Conservation (phyloP, 495 filamentous ascomycete genomes). For the Cercophora newfieldiana region DNA sequence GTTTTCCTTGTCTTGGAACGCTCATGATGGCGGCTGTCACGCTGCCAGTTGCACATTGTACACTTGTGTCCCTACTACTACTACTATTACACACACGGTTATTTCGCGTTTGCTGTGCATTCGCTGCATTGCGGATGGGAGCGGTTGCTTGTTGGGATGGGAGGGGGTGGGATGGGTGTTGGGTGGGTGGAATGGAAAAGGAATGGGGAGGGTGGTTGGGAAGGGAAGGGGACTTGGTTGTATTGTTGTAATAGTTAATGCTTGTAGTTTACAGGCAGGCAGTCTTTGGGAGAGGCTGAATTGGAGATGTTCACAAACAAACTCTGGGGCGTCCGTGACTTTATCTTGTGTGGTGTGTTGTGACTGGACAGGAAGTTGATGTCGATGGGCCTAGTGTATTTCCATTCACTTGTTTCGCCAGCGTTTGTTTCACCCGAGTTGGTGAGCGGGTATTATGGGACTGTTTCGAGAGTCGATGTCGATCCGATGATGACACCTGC, state of each 20-base stretch:
- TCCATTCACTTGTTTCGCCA: neutral
- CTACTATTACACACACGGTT: neutral
- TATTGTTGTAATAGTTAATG: slow-evolving; percentile 18
- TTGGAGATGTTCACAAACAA: slow-evolving; percentile 3
- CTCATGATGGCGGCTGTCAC: too few species aligned
- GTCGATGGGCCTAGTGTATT: too few species aligned
- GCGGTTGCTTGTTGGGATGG: neutral
- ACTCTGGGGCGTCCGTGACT: neutral
- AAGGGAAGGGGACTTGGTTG: neutral
- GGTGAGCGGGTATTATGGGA: neutral
- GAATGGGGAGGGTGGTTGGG: neutral
- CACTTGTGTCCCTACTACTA: neutral
- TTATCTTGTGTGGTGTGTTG: neutral
- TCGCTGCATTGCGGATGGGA: slow-evolving; percentile 1
- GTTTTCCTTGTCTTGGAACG: neutral
- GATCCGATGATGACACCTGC: neutral
- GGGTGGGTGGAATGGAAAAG: neutral
- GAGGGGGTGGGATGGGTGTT: neutral
- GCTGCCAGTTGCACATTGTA: too few species aligned
- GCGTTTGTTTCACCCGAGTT: neutral
- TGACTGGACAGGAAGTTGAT: too few species aligned
- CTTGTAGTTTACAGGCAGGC: slow-evolving; percentile 2
- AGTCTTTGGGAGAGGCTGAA: neutral
- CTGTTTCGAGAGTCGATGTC: neutral
- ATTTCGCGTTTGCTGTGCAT: slow-evolving; percentile 8